Percentiles rank a stretch among this genome's conserved stretches.
These are phyloP conservation scores for Bocquillonia castaneifolia DNA, from an alignment of 441 rosid species.

Conservation along the genomic window DNA sequence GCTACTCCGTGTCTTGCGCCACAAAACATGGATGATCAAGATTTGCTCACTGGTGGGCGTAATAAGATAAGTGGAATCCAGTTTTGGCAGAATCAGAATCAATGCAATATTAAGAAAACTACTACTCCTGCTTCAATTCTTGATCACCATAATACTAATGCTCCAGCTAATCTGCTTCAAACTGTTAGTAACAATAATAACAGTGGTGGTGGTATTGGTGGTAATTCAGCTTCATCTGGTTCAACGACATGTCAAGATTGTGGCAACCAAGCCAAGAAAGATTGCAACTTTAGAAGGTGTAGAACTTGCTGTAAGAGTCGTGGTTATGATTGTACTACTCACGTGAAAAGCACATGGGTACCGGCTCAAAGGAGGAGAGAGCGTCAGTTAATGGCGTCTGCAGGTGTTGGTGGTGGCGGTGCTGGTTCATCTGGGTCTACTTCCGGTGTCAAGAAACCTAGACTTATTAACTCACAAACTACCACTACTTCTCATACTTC, in stretches of 20 bases:
- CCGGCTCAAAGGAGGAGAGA: constrained; percentile 84
- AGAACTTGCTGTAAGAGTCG: constrained; percentile 93
- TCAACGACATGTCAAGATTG: constrained; percentile 82
- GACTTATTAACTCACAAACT: constrained; percentile 54
- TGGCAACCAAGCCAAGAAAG: constrained; percentile 96
- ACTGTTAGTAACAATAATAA: constrained; percentile 17
- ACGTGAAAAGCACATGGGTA: constrained; percentile 98
- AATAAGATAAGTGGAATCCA: constrained; percentile 44
- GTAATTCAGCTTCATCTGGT: constrained; percentile 39
- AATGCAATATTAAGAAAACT: constrained; percentile 12
- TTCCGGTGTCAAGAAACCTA: constrained; percentile 66
- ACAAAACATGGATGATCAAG: constrained; percentile 47
- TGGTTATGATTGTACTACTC: constrained; percentile 81
- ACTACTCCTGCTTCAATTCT: constrained; percentile 24
- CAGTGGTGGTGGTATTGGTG: constrained; percentile 30
- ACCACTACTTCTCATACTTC: constrained; percentile 82
- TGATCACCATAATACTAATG: constrained; percentile 34
- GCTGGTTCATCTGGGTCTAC: constrained; percentile 53
- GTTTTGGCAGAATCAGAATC: constrained; percentile 65
- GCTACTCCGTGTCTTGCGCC: constrained; percentile 43
- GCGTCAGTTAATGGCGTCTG: constrained; percentile 54
- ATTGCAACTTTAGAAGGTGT: constrained; percentile 74
- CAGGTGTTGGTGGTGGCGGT: constrained; percentile 25
- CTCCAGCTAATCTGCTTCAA: constrained; percentile 30
- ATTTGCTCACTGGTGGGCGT: constrained; percentile 36